Base-by-base conservation (phyloP, 2,329 filamentous ascomycete species). In the Curvularia eragrostidis region DNA sequence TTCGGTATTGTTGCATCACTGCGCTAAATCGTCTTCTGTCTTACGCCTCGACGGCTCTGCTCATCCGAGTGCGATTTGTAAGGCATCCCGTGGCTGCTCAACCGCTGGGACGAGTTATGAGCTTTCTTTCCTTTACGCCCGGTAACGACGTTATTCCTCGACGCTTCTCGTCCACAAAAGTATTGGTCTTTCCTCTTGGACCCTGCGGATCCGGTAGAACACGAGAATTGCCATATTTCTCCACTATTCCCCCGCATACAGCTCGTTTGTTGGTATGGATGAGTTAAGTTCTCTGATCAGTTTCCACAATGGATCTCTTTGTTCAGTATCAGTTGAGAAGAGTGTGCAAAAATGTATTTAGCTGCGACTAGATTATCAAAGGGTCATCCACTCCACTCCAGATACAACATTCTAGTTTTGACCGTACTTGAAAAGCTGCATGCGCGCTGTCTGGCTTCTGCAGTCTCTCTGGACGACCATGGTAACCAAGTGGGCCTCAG, bases 321-420 rank as follows among this genome's bases (percentile, higher is more conserved):
- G 53, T 65, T 48, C 24, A 46, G 56, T 52, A 63, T 62, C 70
- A 74, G 69, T 74, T 61, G 64, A 63, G 61, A 65, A 58, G 56
- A 61, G 63, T 70, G 70, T 65, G 66, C 66, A 64, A 63, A 67
- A 71, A 73, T 74, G 69, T 73, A 74, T 67, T 67, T 70, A 74
- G 66, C 62, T 65, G 58, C 59, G 48, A 59, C 60, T 71, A 73
- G 69, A 73, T 63, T 69, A 56, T 55, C 62, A 69, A 67, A 60
- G 58, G 61, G 44, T 65, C 65, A 59, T 70, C 58, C 60, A 67
- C 61, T 67, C 65, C 54, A 62, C 38, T 43, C 18, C 21, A 34
- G 30, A 47, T 21, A 10, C 42, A 39, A 39, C 10, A 21, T 47
- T 38, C 18, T 1, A 28, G 34, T 5, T 19, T 19, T 12, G 32